Base-by-base conservation (phyloP, 1,284 basidiomycete species). In the Trametes sp. region DNA sequence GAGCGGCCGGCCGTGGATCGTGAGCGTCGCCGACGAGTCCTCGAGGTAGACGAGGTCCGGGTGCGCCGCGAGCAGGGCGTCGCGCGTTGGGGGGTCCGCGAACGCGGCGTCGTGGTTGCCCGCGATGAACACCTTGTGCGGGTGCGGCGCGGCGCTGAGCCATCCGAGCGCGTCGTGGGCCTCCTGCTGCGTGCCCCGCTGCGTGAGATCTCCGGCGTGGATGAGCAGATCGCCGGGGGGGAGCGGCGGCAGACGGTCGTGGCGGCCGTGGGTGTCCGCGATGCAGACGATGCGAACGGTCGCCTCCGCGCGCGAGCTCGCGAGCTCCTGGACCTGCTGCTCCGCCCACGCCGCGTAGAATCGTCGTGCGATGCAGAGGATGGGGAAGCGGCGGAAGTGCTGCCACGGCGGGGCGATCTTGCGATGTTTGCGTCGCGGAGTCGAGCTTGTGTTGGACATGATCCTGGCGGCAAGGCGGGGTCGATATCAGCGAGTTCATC, bases 221-320 rank as follows among this genome's bases (percentile, higher is more conserved):
- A 82, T 76, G 41, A 82, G 74, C 35, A 82, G 72, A 62, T 82
- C 80, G 50, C 80, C 80, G 24, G 64, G 41, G 3, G 45, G 81
- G 76, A 80, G 61, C 23, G 66, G 36, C 9, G 74, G 72, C 24
- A 70, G 70, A 4, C 66, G 46, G 36, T 16, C 4, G 46, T 80
- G 77, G 13, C 67, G 66, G 67, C 74, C 78, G 60, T 80, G 80
- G 3, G 78, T 80, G 62, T 80, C 78, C 6, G 76, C 78, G 31
- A 80, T 73, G 65, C 76, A 76, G 28, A 80, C 76, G 23, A 79
- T 35, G 38, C 67, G 65, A 23, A 70, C 59, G 33, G 16, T 41
- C 16, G 16, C 1, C 8, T 41, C 38, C 16, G 16, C 38, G 24
- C 5, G 21, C 11, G 21, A 2, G 21, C 19, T 26, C 11, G 2